A percentile compares a stretch with the other conserved stretches of the same genome.
Evolutionary conservation across 306 rosid species (phyloP).

Genomic region (Trifolium pratense): DNA sequence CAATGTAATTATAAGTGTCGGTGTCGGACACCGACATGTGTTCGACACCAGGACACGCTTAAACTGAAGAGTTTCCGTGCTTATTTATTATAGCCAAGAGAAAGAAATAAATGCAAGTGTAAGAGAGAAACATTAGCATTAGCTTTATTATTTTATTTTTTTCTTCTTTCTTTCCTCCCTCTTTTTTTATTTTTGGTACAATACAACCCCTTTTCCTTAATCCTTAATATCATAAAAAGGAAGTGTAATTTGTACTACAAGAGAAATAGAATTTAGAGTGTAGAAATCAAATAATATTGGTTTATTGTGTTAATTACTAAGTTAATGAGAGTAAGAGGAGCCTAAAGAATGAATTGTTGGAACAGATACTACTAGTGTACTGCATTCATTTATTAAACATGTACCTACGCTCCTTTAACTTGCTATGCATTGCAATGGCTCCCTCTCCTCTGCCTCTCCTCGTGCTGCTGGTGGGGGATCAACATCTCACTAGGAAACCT

Average conservation of each 20-base stretch:
- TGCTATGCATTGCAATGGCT: slow-evolving; percentile 34
- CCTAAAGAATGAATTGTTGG: slow-evolving; percentile 11
- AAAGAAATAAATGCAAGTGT: not conserved
- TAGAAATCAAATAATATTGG: not conserved
- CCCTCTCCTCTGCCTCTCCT: slow-evolving; percentile 33
- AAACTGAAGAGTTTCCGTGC: too few relatives aligned
- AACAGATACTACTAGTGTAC: not conserved
- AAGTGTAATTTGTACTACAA: not conserved
- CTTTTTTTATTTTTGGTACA: too few relatives aligned
- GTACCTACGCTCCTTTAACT: slow-evolving; percentile 24
- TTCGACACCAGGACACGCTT: too few relatives aligned
- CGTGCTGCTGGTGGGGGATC: not conserved
- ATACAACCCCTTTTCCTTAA: too few relatives aligned
- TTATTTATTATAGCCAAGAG: not conserved
- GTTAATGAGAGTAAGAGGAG: slow-evolving; percentile 5
- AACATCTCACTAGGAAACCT: not conserved
- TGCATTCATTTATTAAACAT: slow-evolving; percentile 36
- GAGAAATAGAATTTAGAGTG: too few relatives aligned
- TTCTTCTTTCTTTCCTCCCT: too few relatives aligned
- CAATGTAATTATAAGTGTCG: too few relatives aligned
- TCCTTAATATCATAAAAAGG: not conserved
- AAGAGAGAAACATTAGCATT: too few relatives aligned
- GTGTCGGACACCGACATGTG: too few relatives aligned
- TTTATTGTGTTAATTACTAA: not conserved
- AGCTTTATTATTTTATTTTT: too few relatives aligned